These are phyloP conservation scores for Saccharomycopsis amapae DNA, from an alignment of 805 yeast species.

Conservation along the genomic window DNA sequence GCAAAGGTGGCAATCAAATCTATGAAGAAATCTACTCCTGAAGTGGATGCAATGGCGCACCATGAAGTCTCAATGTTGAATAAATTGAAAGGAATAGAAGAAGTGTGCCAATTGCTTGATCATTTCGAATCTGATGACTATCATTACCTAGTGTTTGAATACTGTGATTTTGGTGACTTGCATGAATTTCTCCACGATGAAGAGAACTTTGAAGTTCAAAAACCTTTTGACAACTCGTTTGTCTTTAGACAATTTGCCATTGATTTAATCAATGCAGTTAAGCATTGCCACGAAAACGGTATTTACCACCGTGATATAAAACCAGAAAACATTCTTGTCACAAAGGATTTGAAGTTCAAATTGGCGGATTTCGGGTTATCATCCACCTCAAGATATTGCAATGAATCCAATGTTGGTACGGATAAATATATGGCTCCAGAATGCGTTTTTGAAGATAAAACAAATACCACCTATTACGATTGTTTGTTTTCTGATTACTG, in stretches of 20 bases:
- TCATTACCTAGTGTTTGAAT: constrained; percentile 55
- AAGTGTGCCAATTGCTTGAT: constrained; percentile 53
- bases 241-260: constrained; percentile 37
- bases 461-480: constrained; percentile 41
- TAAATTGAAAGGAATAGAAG: constrained; percentile 23
- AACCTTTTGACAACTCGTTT: constrained; percentile 22
- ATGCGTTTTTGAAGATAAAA: constrained; percentile 37
- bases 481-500: constrained; percentile 77
- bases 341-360: constrained; percentile 45
- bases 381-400: constrained; percentile 31
- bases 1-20: constrained; percentile 48
- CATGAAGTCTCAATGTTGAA: constrained; percentile 44
- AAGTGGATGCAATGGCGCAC: constrained; percentile 37
- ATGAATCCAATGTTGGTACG: constrained; percentile 51
- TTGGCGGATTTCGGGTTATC: constrained; percentile 73
- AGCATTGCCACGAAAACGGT: constrained; percentile 48
- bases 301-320: constrained; percentile 66
- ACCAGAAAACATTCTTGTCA: constrained; percentile 62
- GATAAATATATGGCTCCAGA: constrained; percentile 95
- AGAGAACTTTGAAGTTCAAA: constrained; percentile 6
- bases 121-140: constrained; percentile 42
- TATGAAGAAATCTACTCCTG: constrained; percentile 37
- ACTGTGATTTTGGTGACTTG: constrained; percentile 59
- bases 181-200: constrained; percentile 45
- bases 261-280: constrained; percentile 47